A percentile compares a stretch with the other conserved stretches of the same genome.
phyloP scores from a whole-genome alignment of 1,284 basidiomycete genomes.

The Cutaneotrichosporon spelunceum region DNA sequence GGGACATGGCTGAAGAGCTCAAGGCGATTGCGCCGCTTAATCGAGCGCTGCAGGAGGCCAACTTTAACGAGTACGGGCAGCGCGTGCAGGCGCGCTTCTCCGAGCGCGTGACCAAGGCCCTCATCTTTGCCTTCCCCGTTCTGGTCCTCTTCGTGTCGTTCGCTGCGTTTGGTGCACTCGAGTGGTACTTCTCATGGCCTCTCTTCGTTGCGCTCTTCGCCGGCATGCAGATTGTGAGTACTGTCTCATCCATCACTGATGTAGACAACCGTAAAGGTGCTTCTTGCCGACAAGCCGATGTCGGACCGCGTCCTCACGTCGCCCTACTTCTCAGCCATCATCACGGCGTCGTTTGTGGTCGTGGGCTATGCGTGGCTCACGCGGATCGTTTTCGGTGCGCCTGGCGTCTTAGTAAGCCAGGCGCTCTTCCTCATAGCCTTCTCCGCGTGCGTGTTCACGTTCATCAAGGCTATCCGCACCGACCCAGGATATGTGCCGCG shows the following conservation, averaged over 20 bases:
- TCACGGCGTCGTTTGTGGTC: slow-evolving; percentile 80
- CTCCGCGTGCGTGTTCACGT: slow-evolving; percentile 76
- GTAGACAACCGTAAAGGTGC: slow-evolving; percentile 32
- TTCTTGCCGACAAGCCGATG: slow-evolving; percentile 35
- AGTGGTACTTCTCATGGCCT: slow-evolving; percentile 83
- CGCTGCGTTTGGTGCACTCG: slow-evolving; percentile 71
- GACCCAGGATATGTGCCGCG: slow-evolving; percentile 90
- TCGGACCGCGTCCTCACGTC: slow-evolving; percentile 49
- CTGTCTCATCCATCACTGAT: slow-evolving; percentile 6
- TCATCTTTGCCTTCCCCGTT: slow-evolving; percentile 77
- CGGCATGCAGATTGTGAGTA: slow-evolving; percentile 80
- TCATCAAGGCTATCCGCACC: slow-evolving; percentile 80
- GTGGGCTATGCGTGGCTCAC: slow-evolving; percentile 79
- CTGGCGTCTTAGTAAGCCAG: slow-evolving; percentile 63
- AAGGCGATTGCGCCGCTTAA: slow-evolving; percentile 85
- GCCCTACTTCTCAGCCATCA: slow-evolving; percentile 90
- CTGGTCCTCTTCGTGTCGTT: slow-evolving; percentile 78
- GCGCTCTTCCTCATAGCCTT: slow-evolving; percentile 69
- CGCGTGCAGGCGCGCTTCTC: slow-evolving; percentile 31
- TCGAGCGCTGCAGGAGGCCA: slow-evolving; percentile 77
- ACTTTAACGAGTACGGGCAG: slow-evolving; percentile 32
- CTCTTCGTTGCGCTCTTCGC: slow-evolving; percentile 81
- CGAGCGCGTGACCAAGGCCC: slow-evolving; percentile 72
- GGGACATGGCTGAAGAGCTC: slow-evolving; percentile 92
- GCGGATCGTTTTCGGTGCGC: slow-evolving; percentile 29